These are phyloP conservation scores for Candida vartiovaarae DNA, from an alignment of 805 yeast species.

Conservation along the genomic window DNA sequence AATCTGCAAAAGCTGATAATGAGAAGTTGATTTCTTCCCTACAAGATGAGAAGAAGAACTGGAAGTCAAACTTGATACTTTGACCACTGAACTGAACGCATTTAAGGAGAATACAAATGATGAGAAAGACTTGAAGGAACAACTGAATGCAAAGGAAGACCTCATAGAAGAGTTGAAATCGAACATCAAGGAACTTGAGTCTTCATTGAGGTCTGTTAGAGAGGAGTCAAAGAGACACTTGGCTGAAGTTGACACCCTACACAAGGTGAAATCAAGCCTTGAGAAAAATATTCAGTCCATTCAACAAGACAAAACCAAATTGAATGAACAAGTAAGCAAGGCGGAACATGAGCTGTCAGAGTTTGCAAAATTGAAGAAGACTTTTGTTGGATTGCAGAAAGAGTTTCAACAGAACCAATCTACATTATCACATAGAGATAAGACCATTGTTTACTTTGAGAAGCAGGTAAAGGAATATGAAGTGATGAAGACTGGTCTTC, in stretches of 20 bases:
- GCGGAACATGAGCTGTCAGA: constrained; percentile 13
- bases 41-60: constrained; percentile 17
- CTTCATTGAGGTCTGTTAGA: neutral
- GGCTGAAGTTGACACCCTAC: constrained; percentile 7
- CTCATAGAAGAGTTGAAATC: constrained; percentile 4
- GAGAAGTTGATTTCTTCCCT: constrained; percentile 8
- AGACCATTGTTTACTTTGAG: constrained; percentile 31
- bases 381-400: constrained; percentile 18
- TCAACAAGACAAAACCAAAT: constrained; percentile 15
- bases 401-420: constrained; percentile 11
- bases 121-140: neutral
- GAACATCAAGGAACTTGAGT: constrained; percentile 3
- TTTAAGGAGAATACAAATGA: neutral
- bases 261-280: constrained; percentile 13
- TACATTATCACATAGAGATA: constrained; percentile 28
- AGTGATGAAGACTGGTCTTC: constrained; percentile 19
- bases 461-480: constrained; percentile 34
- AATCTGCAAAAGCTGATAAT: constrained; percentile 18
- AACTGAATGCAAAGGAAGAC: neutral
- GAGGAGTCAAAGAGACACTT: constrained; percentile 2
- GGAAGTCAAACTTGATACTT: constrained; percentile 9
- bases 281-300: constrained; percentile 17
- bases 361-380: constrained; percentile 15
- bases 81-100: neutral
- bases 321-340: constrained; percentile 18